phyloP scores from a whole-genome alignment of 331 rosid genomes.

The Stylosanthes scabra region DNA sequence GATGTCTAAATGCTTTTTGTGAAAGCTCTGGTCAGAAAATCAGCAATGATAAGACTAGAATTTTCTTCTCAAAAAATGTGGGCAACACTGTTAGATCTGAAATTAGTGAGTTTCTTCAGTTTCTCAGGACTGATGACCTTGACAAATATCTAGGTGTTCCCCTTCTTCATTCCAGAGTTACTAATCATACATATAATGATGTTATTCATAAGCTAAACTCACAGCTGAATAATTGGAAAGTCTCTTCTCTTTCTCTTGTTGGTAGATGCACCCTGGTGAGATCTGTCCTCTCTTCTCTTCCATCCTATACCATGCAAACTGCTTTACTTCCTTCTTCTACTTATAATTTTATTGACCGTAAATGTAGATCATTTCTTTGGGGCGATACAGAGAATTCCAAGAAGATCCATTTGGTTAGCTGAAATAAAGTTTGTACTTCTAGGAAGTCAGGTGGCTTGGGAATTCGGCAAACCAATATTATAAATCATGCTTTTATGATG shows the following conservation, averaged over 20 bases:
- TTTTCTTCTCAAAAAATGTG: too few relatives aligned
- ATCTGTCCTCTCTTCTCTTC: neutral
- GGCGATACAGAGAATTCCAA: neutral
- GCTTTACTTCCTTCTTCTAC: neutral
- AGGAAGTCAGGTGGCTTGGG: neutral
- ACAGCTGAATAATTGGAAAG: neutral
- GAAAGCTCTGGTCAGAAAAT: too few relatives aligned
- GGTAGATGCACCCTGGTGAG: neutral
- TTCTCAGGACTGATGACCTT: too few relatives aligned
- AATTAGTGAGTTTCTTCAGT: too few relatives aligned
- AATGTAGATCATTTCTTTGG: neutral
- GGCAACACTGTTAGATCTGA: too few relatives aligned
- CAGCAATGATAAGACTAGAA: too few relatives aligned
- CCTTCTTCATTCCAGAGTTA: too few relatives aligned
- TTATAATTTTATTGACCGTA: neutral
- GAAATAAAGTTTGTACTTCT: neutral
- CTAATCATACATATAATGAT: too few relatives aligned
- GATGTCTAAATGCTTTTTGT: too few relatives aligned
- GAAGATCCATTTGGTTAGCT: neutral
- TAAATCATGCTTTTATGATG: too few relatives aligned
- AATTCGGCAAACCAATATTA: too few relatives aligned
- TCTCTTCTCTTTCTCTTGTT: neutral
- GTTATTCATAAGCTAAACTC: neutral
- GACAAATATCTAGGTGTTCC: too few relatives aligned
- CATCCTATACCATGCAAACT: neutral